Evolutionary conservation across 306 rosid species (phyloP).

Genomic region (Cyamopsis tetragonoloba): DNA sequence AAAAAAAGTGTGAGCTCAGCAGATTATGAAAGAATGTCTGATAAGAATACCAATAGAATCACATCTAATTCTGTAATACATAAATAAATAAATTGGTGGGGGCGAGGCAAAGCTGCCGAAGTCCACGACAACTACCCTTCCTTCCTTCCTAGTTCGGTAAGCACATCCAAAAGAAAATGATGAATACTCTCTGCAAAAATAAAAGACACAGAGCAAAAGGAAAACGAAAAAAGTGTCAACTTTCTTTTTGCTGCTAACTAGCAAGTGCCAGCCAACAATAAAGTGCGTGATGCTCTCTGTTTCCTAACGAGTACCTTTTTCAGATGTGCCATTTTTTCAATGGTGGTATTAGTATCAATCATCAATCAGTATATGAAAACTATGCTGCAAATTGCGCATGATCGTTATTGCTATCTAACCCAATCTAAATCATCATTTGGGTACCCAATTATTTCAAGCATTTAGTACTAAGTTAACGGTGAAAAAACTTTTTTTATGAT

Average conservation of each 20-base stretch:
- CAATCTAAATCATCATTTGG: background rate
- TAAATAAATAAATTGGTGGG: background rate
- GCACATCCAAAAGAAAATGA: background rate
- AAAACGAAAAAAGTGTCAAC: slow-evolving; percentile 17
- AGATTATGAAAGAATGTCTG: slow-evolving; percentile 20
- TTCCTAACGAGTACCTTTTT: slow-evolving; percentile 12
- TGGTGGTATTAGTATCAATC: background rate
- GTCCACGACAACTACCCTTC: slow-evolving; percentile 14
- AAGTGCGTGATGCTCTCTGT: slow-evolving; percentile 27
- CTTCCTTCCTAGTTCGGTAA: slow-evolving; percentile 20
- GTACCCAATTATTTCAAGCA: background rate
- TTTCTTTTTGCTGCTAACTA: slow-evolving; percentile 34
- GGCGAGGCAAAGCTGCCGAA: background rate
- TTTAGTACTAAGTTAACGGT: too few species aligned
- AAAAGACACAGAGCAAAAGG: slow-evolving; percentile 9
- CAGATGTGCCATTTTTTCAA: background rate
- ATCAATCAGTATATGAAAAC: background rate
- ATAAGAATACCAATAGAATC: slow-evolving; percentile 23
- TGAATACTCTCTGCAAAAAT: slow-evolving; percentile 13
- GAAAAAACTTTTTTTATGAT: too few species aligned
- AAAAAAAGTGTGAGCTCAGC: background rate
- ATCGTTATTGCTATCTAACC: background rate
- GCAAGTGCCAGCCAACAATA: slow-evolving; percentile 26
- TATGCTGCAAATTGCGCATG: background rate
- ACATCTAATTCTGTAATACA: slow-evolving; percentile 4